phyloP scores from a whole-genome alignment of 805 yeast genomes.

The Cyberlindnera nakhonratchasimensis region DNA sequence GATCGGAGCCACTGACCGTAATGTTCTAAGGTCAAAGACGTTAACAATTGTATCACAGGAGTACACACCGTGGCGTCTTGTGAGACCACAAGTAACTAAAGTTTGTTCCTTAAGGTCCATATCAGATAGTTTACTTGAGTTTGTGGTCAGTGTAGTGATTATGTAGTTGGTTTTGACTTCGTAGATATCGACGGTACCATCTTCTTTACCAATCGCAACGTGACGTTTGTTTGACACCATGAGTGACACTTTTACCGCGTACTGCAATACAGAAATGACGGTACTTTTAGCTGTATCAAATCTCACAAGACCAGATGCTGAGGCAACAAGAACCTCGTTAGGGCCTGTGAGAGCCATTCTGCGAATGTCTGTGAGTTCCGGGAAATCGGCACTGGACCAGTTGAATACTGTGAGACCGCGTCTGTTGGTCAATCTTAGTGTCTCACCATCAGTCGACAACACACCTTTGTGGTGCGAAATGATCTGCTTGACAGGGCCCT shows the following conservation, averaged over 20 bases:
- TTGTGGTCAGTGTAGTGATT: conserved; percentile 54
- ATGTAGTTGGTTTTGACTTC: conserved; percentile 51
- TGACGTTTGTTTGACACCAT: conserved; percentile 51
- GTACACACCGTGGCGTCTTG: conserved; percentile 55
- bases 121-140: conserved; percentile 58
- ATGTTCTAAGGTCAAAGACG: conserved; percentile 71
- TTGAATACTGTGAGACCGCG: conserved; percentile 48
- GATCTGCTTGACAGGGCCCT: conserved; percentile 47
- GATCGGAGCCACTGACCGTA: conserved; percentile 72
- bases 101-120: conserved; percentile 63
- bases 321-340: conserved; percentile 44
- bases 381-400: conserved; percentile 29
- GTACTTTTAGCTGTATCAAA: conserved; percentile 41
- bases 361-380: conserved; percentile 33
- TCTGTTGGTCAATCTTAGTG: conserved; percentile 51
- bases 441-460: conserved; percentile 48
- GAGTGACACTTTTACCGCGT: conserved; percentile 42
- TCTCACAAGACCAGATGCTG: conserved; percentile 37
- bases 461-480: conserved; percentile 56
- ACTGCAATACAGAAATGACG: conserved; percentile 36
- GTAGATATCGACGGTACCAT: conserved; percentile 61
- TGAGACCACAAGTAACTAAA: conserved; percentile 78
- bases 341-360: conserved; percentile 33
- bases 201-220: conserved; percentile 53
- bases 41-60: conserved; percentile 77